phyloP scores from a whole-genome alignment of 192 early-diverging fungal genomes.

The Haplosporangium gracile region DNA sequence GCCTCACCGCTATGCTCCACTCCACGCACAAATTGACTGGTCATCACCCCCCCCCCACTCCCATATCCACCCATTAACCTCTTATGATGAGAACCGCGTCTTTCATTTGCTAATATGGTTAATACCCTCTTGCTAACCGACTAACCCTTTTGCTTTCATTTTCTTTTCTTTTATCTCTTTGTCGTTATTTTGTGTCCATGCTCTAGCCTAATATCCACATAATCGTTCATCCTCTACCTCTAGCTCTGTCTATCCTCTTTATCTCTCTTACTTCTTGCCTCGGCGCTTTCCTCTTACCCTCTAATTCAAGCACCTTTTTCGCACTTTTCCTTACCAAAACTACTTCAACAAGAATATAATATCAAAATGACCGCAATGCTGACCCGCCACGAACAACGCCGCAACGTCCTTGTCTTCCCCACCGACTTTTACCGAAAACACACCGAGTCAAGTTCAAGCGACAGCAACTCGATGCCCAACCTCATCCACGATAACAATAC shows the following conservation, averaged over 20 bases:
- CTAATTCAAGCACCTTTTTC: neutral
- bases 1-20: neutral
- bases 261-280: neutral
- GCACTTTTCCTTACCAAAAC: neutral
- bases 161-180: neutral
- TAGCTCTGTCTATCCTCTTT: no score
- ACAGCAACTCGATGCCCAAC: slow-evolving; percentile 12
- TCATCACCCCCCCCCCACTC: neutral
- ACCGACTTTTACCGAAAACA: slow-evolving; percentile 38
- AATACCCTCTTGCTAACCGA: neutral
- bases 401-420: slow-evolving; percentile 39
- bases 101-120: neutral
- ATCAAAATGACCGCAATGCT: slow-evolving; percentile 13
- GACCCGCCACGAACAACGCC: slow-evolving; percentile 17
- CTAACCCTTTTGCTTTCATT: neutral
- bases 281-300: neutral
- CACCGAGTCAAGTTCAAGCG: slow-evolving; percentile 21
- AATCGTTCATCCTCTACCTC: no score
- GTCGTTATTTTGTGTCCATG: neutral
- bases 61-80: neutral
- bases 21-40: neutral
- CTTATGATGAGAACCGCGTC: neutral
- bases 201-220: neutral
- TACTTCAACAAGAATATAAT: neutral
- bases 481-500: neutral